These are phyloP conservation scores for Botrytis porri DNA, from an alignment of 2,329 filamentous ascomycete genomes.

Conservation along the genomic window DNA sequence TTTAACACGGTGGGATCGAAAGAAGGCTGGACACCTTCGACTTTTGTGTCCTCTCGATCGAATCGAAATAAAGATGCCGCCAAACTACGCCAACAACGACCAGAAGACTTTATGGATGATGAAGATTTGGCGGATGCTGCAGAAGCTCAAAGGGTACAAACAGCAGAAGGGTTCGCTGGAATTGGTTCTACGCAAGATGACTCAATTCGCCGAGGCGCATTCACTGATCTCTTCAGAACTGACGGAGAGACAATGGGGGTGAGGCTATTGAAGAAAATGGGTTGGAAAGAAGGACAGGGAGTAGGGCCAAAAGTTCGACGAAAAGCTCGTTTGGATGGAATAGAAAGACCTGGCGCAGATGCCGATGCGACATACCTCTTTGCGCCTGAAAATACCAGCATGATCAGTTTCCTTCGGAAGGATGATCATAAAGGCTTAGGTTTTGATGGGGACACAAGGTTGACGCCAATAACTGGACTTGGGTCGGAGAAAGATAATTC, in stretches of 20 bases:
- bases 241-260: slow-evolving; percentile 83
- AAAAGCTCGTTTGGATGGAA: slow-evolving; percentile 63
- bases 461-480: slow-evolving; percentile 41
- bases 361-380: slow-evolving; percentile 63
- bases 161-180: slow-evolving; percentile 68
- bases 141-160: slow-evolving; percentile 73
- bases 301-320: slow-evolving; percentile 83
- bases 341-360: slow-evolving; percentile 34
- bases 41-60: slow-evolving; percentile 84
- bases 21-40: slow-evolving; percentile 92
- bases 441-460: slow-evolving; percentile 56
- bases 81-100: slow-evolving; percentile 56
- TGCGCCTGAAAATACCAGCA: slow-evolving; percentile 74
- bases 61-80: slow-evolving; percentile 68
- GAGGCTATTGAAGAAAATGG: slow-evolving; percentile 85
- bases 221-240: slow-evolving; percentile 70
- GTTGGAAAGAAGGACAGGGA: slow-evolving; percentile 92
- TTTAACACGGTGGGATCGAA: slow-evolving; percentile 98
- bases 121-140: slow-evolving; percentile 87
- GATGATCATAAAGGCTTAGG: slow-evolving; percentile 69
- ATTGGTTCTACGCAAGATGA: slow-evolving; percentile 66
- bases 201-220: slow-evolving; percentile 45
- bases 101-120: slow-evolving; percentile 97
- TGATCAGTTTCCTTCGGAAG: slow-evolving; percentile 66
- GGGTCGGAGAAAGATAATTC: slow-evolving; percentile 37